A percentile compares a stretch with the other conserved stretches of the same genome.
Conservation (phyloP, 768 basidiomycete genomes). For the Mycena rebaudengoi region DNA sequence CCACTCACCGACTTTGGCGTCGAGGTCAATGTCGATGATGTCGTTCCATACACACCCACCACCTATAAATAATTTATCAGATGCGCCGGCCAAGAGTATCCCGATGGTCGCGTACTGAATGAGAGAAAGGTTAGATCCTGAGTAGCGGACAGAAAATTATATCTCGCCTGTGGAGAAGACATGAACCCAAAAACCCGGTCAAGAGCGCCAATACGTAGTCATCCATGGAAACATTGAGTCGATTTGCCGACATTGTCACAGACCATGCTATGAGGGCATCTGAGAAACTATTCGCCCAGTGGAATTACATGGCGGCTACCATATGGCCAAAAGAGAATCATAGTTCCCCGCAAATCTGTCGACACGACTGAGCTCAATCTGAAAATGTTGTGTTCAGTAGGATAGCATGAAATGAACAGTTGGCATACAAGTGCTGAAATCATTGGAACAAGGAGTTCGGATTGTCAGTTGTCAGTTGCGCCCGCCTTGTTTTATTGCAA, state of each 20-base stretch:
- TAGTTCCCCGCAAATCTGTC: background rate
- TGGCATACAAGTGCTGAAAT: background rate
- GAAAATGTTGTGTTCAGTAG: background rate
- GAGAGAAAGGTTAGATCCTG: background rate
- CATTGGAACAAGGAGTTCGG: background rate
- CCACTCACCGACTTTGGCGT: background rate
- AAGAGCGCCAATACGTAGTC: no score
- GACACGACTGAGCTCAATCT: conserved; percentile 3
- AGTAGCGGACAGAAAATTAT: background rate
- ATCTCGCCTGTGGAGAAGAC: conserved; percentile 1
- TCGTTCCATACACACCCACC: background rate
- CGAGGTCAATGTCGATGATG: background rate
- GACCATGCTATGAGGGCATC: background rate
- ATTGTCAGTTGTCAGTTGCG: no score
- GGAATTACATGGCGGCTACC: background rate
- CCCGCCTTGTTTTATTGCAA: no score
- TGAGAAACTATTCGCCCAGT: background rate
- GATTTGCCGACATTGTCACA: background rate
- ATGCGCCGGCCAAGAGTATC: background rate
- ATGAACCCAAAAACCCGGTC: background rate
- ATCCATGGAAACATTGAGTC: background rate
- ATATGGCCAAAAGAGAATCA: background rate
- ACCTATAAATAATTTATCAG: background rate
- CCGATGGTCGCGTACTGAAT: background rate
- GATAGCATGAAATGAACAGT: background rate